Evolutionary conservation across 208 protist genomes (phyloP).

Genomic region (Crithidia sp.): DNA sequence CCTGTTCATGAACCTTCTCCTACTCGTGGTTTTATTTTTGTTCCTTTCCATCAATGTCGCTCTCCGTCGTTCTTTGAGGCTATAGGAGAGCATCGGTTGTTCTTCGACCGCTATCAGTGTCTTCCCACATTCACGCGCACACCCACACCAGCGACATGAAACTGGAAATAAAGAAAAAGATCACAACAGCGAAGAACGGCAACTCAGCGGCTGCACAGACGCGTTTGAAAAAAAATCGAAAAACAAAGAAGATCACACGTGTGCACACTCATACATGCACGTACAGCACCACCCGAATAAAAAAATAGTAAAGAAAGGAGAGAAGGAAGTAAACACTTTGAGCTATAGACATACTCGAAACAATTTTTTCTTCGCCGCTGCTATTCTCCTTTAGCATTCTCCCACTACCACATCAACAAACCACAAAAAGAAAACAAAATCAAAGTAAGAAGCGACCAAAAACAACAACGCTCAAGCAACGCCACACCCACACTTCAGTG

Average conservation of each 20-base stretch:
- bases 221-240: too few species aligned
- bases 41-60: background rate
- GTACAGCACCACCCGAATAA: background rate
- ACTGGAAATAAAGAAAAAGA: background rate
- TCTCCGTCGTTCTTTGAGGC: background rate
- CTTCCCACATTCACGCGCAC: too few species aligned
- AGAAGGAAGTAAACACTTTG: background rate
- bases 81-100: too few species aligned
- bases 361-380: background rate
- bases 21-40: background rate
- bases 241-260: background rate
- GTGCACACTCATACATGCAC: background rate
- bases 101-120: too few species aligned
- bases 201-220: constrained; percentile 6
- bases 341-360: constrained; percentile 22
- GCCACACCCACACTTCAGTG: too few species aligned
- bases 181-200: background rate
- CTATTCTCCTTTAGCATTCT: background rate
- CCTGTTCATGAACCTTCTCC: background rate
- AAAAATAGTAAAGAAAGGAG: background rate
- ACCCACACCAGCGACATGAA: background rate
- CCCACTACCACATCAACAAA: background rate
- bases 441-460: background rate
- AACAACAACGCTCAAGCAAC: background rate
- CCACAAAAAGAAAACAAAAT: constrained; percentile 1